Percentiles rank a stretch among this genome's conserved stretches.
Conservation (phyloP, 2,329 filamentous ascomycete species). For the Akanthomyces muscarius region DNA sequence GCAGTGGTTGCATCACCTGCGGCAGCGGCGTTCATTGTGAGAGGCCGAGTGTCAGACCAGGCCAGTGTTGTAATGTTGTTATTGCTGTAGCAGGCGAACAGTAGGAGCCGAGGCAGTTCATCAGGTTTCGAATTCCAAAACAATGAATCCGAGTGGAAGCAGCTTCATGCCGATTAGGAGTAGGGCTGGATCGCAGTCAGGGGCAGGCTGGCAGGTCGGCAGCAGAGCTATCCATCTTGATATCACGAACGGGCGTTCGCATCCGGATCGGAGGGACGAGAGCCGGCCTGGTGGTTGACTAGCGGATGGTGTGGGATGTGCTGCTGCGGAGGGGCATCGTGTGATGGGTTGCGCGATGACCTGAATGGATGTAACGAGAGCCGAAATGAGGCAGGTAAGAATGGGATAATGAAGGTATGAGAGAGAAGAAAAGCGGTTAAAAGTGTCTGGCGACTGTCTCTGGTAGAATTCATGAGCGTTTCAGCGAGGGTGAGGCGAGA, state of each 20-base stretch:
- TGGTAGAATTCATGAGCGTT: conserved; percentile 10
- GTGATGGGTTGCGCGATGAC: not conserved
- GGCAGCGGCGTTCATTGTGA: not conserved
- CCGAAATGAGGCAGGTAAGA: not conserved
- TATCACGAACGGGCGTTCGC: not conserved
- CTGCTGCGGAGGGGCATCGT: not conserved
- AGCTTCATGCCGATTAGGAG: not conserved
- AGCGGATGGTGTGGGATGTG: not conserved
- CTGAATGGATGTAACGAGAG: not conserved
- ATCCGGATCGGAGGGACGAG: conserved; percentile 1
- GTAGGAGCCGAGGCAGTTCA: not conserved
- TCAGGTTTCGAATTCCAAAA: not conserved
- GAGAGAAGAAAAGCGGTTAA: not conserved
- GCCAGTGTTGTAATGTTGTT: not conserved
- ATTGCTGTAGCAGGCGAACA: not conserved
- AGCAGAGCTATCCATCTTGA: not conserved
- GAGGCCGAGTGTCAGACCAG: not conserved
- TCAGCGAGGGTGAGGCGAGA: conserved; percentile 14
- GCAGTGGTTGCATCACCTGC: not conserved
- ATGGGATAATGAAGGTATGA: not conserved
- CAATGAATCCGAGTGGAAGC: not conserved
- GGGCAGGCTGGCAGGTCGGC: not conserved
- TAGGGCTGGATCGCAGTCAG: conserved; percentile 1
- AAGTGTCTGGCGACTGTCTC: conserved; percentile 15
- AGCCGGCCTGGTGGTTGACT: not conserved